Evolutionary conservation across 306 rosid genomes (phyloP).

Genomic region (Quillaja saponaria): DNA sequence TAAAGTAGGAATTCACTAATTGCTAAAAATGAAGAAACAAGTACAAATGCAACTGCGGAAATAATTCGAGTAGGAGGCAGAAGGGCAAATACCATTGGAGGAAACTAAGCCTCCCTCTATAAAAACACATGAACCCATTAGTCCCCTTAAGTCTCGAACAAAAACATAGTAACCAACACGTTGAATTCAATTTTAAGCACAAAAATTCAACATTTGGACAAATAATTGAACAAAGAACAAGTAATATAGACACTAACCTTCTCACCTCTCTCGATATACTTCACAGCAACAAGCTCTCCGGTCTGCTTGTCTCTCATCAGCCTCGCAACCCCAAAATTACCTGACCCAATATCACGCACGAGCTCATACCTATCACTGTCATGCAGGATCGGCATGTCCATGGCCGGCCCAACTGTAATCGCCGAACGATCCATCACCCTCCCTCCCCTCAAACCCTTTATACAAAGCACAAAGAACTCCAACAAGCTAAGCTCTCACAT

Average conservation of each 20-base stretch:
- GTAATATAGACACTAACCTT: conserved; percentile 57
- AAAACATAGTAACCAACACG: no score
- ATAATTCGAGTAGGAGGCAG: no score
- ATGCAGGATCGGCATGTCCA: conserved; percentile 94
- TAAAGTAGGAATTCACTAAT: no score
- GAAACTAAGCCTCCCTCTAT: no score
- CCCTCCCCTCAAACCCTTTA: conserved; percentile 3
- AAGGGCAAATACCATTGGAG: no score
- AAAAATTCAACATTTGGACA: neutral
- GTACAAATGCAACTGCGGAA: no score
- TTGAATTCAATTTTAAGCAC: neutral
- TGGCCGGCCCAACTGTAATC: conserved; percentile 62
- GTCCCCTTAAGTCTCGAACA: no score
- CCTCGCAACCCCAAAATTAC: conserved; percentile 92
- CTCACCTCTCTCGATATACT: conserved; percentile 98
- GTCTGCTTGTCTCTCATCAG: conserved; percentile 88
- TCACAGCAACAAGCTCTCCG: conserved; percentile 89
- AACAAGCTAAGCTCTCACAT: conserved; percentile 33
- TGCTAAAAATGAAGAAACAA: no score
- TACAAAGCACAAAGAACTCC: conserved; percentile 20
- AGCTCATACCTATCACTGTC: conserved; percentile 92
- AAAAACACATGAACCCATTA: no score
- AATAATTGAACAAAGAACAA: neutral
- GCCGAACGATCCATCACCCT: conserved; percentile 58
- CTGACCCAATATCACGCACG: conserved; percentile 84